Evolutionary conservation across 1,139 yeast species (phyloP).

Genomic region (Zhuliangozyma parablackwelliae): DNA sequence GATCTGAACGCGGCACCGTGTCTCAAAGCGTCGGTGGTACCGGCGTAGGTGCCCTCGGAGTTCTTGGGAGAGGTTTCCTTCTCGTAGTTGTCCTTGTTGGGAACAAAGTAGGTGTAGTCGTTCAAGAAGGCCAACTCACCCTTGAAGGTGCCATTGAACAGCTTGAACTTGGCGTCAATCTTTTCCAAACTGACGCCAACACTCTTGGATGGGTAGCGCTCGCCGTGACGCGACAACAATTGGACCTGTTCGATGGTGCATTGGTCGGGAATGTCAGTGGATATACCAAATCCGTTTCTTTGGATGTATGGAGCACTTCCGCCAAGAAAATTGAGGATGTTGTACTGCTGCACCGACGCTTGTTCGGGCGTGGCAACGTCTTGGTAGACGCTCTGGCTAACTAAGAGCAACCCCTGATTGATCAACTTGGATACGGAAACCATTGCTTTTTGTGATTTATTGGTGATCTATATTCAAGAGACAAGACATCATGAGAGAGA

Average conservation of each 20-base stretch:
- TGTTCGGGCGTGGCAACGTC: constrained; percentile 35
- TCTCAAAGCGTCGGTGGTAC: constrained; percentile 28
- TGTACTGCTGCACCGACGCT: constrained; percentile 35
- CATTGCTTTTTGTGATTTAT: constrained; percentile 13
- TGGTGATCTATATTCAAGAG: too few species aligned
- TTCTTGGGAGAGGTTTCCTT: constrained; percentile 28
- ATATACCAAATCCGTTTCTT: constrained; percentile 43
- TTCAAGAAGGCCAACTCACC: constrained; percentile 31
- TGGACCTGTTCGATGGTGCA: constrained; percentile 65
- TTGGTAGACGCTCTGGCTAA: constrained; percentile 22
- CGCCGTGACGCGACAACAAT: constrained; percentile 67
- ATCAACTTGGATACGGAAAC: constrained; percentile 29
- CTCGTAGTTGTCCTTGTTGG: constrained; percentile 21
- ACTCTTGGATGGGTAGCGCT: constrained; percentile 51
- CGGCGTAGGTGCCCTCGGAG: constrained; percentile 24
- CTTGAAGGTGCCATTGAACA: constrained; percentile 21
- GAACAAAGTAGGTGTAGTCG: constrained; percentile 30
- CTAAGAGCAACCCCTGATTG: constrained; percentile 28
- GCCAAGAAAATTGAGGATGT: constrained; percentile 40
- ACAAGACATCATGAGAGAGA: too few species aligned
- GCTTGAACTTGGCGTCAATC: constrained; percentile 16
- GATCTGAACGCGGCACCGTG: constrained; percentile 33
- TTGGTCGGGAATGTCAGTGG: constrained; percentile 43
- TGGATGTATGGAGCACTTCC: constrained; percentile 47
- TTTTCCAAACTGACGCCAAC: constrained; percentile 20